Base-by-base conservation (phyloP, 2,329 filamentous ascomycete genomes). In the Diatrype stigma region DNA sequence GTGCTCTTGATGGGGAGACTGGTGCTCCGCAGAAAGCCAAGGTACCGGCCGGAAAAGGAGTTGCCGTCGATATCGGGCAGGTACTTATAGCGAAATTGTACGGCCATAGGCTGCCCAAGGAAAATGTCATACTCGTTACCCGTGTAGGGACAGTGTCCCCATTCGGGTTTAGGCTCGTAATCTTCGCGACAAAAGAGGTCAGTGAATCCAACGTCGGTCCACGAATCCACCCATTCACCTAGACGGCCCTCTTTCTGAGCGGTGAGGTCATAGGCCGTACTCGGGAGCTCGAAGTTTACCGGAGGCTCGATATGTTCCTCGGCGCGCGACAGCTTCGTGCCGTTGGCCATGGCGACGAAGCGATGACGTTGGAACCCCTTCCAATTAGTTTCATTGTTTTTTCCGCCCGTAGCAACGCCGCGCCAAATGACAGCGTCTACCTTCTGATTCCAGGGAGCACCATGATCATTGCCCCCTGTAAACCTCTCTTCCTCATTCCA, bases 41-140 rank as follows among this genome's bases (percentile, higher is more conserved):
- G 76, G 61, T 85, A 89, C 6, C 86, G 79, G 1, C 85, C 86
- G 23, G 81, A 86, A 62, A 87, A 87, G 2, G 78, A 82, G 69
- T 87, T 85, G 28, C 89, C 89, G 66, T 93, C 89, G 50, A 93
- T 79, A 64, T 94, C 89, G 0, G 86, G 82, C 2, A 93, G 74
- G 62, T 82, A 89, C 64, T 90, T 92, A 70, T 76, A 73, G 54
- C 68, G 59, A 63, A 84, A 85, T 66, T 85, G 81, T 49, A 80
- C 65, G 2, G 70, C 63, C 56, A 84, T 68, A 40, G 68, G 66
- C 47, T 76, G 58, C 11, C 73, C 71, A 7, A 68, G 55, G 0
- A 66, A 59, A 5, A 72, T 56, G 16, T 69, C 56, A 53, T 74
- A 82, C 55, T 78, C 70, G 12, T 71, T 67, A 38, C 70, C 68